Base-by-base conservation (phyloP, 2,329 filamentous ascomycete genomes). In the Aspergillus proliferans region DNA sequence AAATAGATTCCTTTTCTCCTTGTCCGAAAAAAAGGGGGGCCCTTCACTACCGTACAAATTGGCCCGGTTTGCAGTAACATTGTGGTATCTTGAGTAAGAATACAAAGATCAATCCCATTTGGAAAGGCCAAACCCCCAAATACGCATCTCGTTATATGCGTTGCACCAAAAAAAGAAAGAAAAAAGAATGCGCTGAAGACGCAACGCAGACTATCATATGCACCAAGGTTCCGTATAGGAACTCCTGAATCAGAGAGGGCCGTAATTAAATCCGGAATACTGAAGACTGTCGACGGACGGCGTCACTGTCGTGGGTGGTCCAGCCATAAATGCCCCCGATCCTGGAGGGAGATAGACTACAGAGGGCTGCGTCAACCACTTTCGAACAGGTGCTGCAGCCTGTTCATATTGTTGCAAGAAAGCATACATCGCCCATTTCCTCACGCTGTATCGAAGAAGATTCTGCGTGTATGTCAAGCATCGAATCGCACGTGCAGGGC, bases 331-430 rank as follows among this genome's bases (percentile, higher is more conserved):
- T 14, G 49, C 43, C n/a, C 43, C 47, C n/a, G 53, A 36, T 10
- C 47, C 46, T n/a, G 50, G 26, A 19, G 38, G 18, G 9, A 55
- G 18, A 47, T 65, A 67, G 7, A 51, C 49, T 21, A 51, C 39
- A 8, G 60, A 51, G 14, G 53, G 52, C n/a, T 60, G 57, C 44
- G 58, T 47, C 14, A 70, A 52, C 43, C 56, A 58, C 19, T 57
- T 54, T 28, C 54, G 62, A 21, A 68, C 42, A 6, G 56, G 42
- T 0, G 58, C 56, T 7, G 68, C 69, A 19, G 63, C 49, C 3
- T 53, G 53, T 47, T 67, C 59, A 44, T 71, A 71, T 28, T 65
- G 55, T 14, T 68, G 59, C 18, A 67, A 47, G 9, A 66, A 56
- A 5, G 15, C 39, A 7, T 51, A 52, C 26, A 68, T 50, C 40